phyloP scores from a whole-genome alignment of 2,329 filamentous ascomycete genomes.

The Fusarium sp. region DNA sequence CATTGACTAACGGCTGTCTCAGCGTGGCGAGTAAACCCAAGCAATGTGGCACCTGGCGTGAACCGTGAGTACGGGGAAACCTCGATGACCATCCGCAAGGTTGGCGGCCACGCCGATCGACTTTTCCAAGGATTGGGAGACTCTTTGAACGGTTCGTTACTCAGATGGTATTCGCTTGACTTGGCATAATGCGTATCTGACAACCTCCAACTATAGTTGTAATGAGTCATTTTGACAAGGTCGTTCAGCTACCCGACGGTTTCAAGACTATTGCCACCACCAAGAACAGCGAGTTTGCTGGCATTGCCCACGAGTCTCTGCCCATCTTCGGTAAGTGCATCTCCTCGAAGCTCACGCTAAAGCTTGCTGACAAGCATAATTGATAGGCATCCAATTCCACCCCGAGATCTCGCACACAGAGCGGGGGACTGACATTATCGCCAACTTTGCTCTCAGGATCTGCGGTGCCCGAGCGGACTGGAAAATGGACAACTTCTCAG shows the following conservation, averaged over 20 bases:
- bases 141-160: slow-evolving; percentile 60
- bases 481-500: slow-evolving; percentile 85
- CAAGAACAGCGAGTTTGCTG: slow-evolving; percentile 79
- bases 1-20: slow-evolving; percentile 4
- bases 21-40: slow-evolving; percentile 25
- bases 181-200: slow-evolving; percentile 5
- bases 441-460: slow-evolving; percentile 86
- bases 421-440: slow-evolving; percentile 75
- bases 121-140: slow-evolving; percentile 82
- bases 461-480: slow-evolving; percentile 81
- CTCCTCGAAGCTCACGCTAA: neutral
- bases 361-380: slow-evolving; percentile 10
- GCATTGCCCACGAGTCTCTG: slow-evolving; percentile 75
- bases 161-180: neutral
- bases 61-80: slow-evolving; percentile 29
- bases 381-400: slow-evolving; percentile 80
- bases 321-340: slow-evolving; percentile 69
- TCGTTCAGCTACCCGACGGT: slow-evolving; percentile 74
- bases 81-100: slow-evolving; percentile 61
- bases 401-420: slow-evolving; percentile 76
- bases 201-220: slow-evolving; percentile 57
- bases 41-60: slow-evolving; percentile 31
- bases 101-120: slow-evolving; percentile 71
- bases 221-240: slow-evolving; percentile 93
- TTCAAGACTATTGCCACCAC: slow-evolving; percentile 81